Evolutionary conservation across 768 basidiomycete species (phyloP).

Genomic region (Hericium coralloides): DNA sequence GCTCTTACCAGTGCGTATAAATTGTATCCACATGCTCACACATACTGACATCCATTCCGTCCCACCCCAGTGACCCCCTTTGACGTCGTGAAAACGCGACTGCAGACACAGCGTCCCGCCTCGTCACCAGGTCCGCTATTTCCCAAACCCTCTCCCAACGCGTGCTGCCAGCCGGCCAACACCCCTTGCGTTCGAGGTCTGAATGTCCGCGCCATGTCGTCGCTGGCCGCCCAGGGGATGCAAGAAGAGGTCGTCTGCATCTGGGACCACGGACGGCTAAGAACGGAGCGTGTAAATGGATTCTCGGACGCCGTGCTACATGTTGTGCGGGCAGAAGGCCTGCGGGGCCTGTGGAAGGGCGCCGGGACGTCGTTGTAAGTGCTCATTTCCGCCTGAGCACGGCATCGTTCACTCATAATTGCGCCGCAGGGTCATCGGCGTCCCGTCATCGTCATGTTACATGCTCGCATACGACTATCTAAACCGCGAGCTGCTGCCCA

Average conservation of each 20-base stretch:
- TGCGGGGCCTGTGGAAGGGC: conserved; percentile 91
- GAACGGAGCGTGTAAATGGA: conserved; percentile 68
- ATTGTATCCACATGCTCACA: neutral
- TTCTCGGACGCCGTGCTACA: conserved; percentile 79
- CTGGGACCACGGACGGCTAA: conserved; percentile 66
- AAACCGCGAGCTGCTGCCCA: conserved; percentile 50
- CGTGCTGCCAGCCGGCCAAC: conserved; percentile 60
- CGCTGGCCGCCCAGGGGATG: conserved; percentile 45
- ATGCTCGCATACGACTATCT: conserved; percentile 96
- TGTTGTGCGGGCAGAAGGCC: conserved; percentile 75
- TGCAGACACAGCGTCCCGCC: conserved; percentile 79
- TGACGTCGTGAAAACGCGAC: conserved; percentile 93
- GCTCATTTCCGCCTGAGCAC: neutral
- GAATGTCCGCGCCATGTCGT: conserved; percentile 75
- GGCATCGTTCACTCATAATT: conserved; percentile 10
- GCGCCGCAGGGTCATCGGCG: conserved; percentile 63
- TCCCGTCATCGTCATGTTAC: conserved; percentile 87
- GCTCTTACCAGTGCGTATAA: conserved; percentile 68
- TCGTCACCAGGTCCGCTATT: conserved; percentile 28
- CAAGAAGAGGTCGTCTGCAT: conserved; percentile 67
- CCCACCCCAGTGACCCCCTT: conserved; percentile 86
- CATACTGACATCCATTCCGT: neutral
- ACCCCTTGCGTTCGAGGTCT: conserved; percentile 14
- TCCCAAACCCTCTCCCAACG: conserved; percentile 45
- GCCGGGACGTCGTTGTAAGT: conserved; percentile 83